These are phyloP conservation scores for Tagetes patula DNA, from an alignment of 129 eudicot species.

Conservation along the genomic window DNA sequence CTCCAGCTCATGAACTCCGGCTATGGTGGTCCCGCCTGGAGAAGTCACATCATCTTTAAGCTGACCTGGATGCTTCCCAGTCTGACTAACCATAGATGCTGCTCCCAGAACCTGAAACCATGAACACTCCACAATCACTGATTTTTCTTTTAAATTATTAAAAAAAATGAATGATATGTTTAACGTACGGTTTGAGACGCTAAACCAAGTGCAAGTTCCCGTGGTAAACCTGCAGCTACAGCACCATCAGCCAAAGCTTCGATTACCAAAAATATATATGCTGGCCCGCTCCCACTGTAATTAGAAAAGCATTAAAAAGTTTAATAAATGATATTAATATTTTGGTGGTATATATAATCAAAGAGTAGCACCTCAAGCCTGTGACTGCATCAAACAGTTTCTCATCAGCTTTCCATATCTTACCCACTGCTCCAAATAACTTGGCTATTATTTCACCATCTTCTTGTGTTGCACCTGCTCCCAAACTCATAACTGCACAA, in stretches of 20 bases:
- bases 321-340: not conserved
- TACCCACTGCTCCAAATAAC: constrained; percentile 84
- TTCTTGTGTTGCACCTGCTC: constrained; percentile 70
- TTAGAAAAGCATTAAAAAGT: not conserved
- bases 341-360: not conserved
- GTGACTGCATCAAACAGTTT: constrained; percentile 93
- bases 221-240: constrained; percentile 97
- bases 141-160: not conserved
- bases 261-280: constrained; percentile 78
- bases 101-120: constrained; percentile 82
- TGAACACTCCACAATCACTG: not conserved
- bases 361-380: constrained; percentile 63
- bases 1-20: constrained; percentile 90
- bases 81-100: constrained; percentile 66
- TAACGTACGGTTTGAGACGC: constrained; percentile 89
- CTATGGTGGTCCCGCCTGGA: constrained; percentile 97
- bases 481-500: constrained; percentile 62
- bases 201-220: constrained; percentile 91
- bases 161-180: not conserved
- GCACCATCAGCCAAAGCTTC: constrained; percentile 99
- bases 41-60: constrained; percentile 97
- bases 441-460: constrained; percentile 75
- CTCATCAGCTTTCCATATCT: constrained; percentile 91
- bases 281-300: constrained; percentile 92
- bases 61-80: constrained; percentile 95